A percentile compares a stretch with the other conserved stretches of the same genome.
These are phyloP conservation scores for Volvox africanus DNA, from an alignment of 139 green algal species.

Conservation along the genomic window DNA sequence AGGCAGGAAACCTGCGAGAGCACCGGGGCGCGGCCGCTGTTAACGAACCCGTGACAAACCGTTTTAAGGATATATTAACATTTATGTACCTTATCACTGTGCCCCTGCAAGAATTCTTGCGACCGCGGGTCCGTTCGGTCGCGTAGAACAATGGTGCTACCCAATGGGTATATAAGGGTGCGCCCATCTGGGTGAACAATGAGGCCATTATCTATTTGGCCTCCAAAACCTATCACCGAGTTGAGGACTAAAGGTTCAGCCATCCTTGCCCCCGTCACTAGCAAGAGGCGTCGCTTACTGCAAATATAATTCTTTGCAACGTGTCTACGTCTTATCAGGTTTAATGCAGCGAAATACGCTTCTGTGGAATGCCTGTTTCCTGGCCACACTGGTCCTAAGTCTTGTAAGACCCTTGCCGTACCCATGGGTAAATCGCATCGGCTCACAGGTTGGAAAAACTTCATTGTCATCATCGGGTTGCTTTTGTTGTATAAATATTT, in stretches of 20 bases:
- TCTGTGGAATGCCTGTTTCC: neutral
- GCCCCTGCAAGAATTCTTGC: slow-evolving; percentile 77
- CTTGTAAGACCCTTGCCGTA: too few species aligned
- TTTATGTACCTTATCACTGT: slow-evolving; percentile 67
- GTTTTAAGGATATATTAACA: neutral
- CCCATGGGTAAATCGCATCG: too few species aligned
- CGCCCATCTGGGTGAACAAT: slow-evolving; percentile 79
- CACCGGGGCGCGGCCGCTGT: neutral
- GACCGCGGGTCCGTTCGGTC: slow-evolving; percentile 66
- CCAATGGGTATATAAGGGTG: slow-evolving; percentile 86
- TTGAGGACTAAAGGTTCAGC: slow-evolving; percentile 64
- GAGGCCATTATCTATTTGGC: slow-evolving; percentile 76
- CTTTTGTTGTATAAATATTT: too few species aligned
- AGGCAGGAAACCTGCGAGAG: slow-evolving; percentile 81
- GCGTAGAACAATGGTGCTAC: slow-evolving; percentile 82
- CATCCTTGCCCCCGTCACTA: slow-evolving; percentile 50
- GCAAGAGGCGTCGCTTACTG: slow-evolving; percentile 15
- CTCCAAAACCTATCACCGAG: slow-evolving; percentile 77
- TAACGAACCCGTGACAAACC: neutral
- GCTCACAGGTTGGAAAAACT: too few species aligned
- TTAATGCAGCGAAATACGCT: neutral
- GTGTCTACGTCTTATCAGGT: neutral
- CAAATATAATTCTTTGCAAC: neutral
- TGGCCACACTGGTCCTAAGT: too few species aligned
- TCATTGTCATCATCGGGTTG: too few species aligned